Base-by-base conservation (phyloP, 345 rosid species). In the Streptanthus diversifolius region DNA sequence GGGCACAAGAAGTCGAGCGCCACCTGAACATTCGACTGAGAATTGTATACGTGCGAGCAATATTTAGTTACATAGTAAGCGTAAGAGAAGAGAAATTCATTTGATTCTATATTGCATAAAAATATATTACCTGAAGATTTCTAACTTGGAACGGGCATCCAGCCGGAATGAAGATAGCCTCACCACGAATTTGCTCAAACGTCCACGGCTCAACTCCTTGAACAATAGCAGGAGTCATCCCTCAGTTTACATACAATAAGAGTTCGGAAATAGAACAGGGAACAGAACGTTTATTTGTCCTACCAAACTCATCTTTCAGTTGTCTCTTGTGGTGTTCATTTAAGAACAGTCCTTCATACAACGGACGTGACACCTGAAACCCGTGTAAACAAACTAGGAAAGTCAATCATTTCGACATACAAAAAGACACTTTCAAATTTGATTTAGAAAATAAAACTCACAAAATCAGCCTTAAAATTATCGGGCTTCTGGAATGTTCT, bases 171-270 rank as follows among this genome's bases (percentile, higher is more conserved):
- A 95, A 95, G 53, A 95, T 79, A 54, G 99, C 97, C 76, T 95
- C 78, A 74, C 99, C 98, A 53, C 77, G 73, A 82, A 66, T 74
- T 71, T 95, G 99, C 52, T 88, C 86, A 80, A 88, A 84, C 17
- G 97, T 83, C 96, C 97, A 95, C 43, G 97, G 98, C 84, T 88
- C 98, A 39, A 95, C 86, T 73, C 98, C 99, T 95, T 83, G 70
- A 57, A 63, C 55, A 51, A 25, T 49, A 70, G 58, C 8, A 69
- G 37, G 52, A 25, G 19, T 27, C 58, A 62, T 35, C 35, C 22
- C 54, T 24, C 61, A 66, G 60, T 41, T 74, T 59, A 17, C 63
- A 52, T 9, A 24, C 74, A 61, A 75, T 10, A 68, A 32, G 40
- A 33, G 4, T 68, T 61, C 60, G 55, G 24, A 51, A 1, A n/a